These are phyloP conservation scores for Starmerella vaccinii DNA, from an alignment of 805 yeast species.

Conservation along the genomic window DNA sequence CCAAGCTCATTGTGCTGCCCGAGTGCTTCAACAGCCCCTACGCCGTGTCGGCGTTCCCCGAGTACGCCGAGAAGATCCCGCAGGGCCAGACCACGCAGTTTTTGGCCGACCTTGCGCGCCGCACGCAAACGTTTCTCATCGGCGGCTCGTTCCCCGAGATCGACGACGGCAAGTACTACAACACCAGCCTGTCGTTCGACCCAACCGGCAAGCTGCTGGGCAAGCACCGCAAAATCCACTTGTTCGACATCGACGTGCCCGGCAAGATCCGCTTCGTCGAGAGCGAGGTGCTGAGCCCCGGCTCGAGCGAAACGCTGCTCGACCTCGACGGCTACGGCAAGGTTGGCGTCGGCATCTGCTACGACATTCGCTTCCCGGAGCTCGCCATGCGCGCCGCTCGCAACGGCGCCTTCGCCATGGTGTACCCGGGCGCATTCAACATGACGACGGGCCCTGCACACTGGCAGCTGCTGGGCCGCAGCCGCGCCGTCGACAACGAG, in stretches of 20 bases:
- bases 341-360: slow-evolving; percentile 63
- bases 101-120: slow-evolving; percentile 55
- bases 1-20: slow-evolving; percentile 75
- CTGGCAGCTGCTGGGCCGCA: slow-evolving; percentile 69
- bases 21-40: slow-evolving; percentile 97
- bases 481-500: slow-evolving; percentile 86
- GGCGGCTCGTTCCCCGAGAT: slow-evolving; percentile 93
- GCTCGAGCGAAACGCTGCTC: slow-evolving; percentile 70
- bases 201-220: slow-evolving; percentile 69
- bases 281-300: slow-evolving; percentile 63
- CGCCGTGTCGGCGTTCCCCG: slow-evolving; percentile 71
- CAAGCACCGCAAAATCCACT: slow-evolving; percentile 80
- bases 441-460: slow-evolving; percentile 86
- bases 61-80: slow-evolving; percentile 83
- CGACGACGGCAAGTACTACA: slow-evolving; percentile 45
- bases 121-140: slow-evolving; percentile 51
- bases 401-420: slow-evolving; percentile 64
- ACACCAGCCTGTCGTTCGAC: slow-evolving; percentile 65
- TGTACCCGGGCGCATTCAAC: slow-evolving; percentile 91
- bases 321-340: slow-evolving; percentile 53
- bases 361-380: slow-evolving; percentile 79
- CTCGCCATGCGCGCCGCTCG: slow-evolving; percentile 57
- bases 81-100: slow-evolving; percentile 52
- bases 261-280: slow-evolving; percentile 84
- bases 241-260: slow-evolving; percentile 89